A percentile compares a stretch with the other conserved stretches of the same genome.
Evolutionary conservation across 495 filamentous ascomycete genomes (phyloP).

Genomic region (Penicillium ochrochloron): DNA sequence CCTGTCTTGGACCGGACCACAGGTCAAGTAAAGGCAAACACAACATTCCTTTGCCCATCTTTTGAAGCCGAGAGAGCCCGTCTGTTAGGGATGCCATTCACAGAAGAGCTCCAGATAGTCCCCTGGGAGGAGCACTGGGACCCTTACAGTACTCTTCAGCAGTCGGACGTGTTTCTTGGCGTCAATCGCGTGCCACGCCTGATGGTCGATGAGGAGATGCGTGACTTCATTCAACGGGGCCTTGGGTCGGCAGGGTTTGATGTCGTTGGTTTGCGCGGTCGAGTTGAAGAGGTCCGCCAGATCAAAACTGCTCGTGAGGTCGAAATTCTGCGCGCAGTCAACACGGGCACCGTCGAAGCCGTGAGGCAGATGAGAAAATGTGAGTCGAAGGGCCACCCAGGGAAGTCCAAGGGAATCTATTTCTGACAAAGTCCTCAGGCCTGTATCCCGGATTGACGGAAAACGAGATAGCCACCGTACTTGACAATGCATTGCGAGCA

Average conservation of each 20-base stretch:
- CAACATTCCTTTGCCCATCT: conserved; percentile 54
- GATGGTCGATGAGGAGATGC: conserved; percentile 63
- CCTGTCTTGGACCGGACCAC: conserved; percentile 34
- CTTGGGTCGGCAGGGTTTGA: conserved; percentile 52
- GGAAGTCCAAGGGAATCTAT: neutral
- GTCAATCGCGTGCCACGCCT: conserved; percentile 35
- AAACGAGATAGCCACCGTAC: conserved; percentile 51
- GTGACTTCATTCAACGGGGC: conserved; percentile 59
- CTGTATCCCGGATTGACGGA: conserved; percentile 55
- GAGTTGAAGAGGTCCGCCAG: conserved; percentile 56
- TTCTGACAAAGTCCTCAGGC: conserved; percentile 23
- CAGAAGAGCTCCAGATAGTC: conserved; percentile 48
- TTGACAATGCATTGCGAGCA: conserved; percentile 52
- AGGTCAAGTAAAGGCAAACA: conserved; percentile 49
- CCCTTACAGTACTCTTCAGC: conserved; percentile 52
- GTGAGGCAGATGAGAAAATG: conserved; percentile 58
- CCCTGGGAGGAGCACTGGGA: conserved; percentile 63
- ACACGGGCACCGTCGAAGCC: conserved; percentile 60
- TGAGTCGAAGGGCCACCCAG: neutral
- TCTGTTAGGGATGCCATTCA: conserved; percentile 56
- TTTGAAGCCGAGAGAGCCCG: conserved; percentile 59
- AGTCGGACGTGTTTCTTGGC: conserved; percentile 35
- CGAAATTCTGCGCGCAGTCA: conserved; percentile 57
- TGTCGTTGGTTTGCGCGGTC: conserved; percentile 46
- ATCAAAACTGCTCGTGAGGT: conserved; percentile 53